Evolutionary conservation across 495 filamentous ascomycete genomes (phyloP).

Genomic region (Tuber aestivum): DNA sequence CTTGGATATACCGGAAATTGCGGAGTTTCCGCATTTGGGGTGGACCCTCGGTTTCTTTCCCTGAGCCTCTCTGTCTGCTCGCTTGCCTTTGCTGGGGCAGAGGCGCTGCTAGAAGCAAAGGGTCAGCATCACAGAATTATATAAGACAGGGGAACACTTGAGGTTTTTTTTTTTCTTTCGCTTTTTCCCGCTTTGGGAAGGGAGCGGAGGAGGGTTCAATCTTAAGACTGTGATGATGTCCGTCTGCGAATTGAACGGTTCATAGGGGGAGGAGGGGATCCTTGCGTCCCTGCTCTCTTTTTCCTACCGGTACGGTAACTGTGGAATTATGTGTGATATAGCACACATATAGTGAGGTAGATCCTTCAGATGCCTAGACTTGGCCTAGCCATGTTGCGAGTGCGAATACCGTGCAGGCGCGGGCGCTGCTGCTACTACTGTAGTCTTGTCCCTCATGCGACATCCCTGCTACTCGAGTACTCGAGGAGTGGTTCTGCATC

Average conservation of each 20-base stretch:
- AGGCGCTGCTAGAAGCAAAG: background rate
- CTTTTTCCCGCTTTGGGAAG: too few species aligned
- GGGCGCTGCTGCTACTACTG: background rate
- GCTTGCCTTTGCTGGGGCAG: background rate
- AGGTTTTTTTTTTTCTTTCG: background rate
- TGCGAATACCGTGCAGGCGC: background rate
- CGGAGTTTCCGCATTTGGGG: background rate
- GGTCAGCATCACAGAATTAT: background rate
- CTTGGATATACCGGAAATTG: background rate
- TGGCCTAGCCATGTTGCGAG: background rate
- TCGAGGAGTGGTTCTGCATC: background rate
- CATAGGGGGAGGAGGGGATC: background rate
- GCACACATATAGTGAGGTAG: too few species aligned
- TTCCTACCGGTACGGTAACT: background rate
- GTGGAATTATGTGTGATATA: background rate
- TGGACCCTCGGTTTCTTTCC: background rate
- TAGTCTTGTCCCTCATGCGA: background rate
- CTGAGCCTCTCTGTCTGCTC: background rate
- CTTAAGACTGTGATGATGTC: background rate
- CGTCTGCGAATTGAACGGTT: background rate
- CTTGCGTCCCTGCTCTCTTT: background rate
- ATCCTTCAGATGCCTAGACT: background rate
- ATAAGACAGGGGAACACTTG: background rate
- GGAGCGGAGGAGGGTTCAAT: background rate
- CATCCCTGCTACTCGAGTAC: too few species aligned